Evolutionary conservation across 768 basidiomycete genomes (phyloP).

Genomic region (Dioszegia aurantiaca): DNA sequence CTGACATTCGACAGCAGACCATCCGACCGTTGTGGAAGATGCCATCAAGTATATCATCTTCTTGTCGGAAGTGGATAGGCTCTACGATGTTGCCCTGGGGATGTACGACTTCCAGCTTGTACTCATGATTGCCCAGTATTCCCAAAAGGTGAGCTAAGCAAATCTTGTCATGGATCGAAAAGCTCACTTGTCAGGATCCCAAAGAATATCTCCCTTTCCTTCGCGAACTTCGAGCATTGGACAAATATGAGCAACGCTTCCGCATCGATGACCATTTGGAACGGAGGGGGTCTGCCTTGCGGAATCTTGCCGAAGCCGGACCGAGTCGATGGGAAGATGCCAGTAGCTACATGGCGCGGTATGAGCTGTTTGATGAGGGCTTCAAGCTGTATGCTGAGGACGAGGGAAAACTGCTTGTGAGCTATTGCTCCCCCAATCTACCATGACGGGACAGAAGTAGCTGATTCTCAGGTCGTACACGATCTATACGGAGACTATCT

Average conservation of each 20-base stretch:
- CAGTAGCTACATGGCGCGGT: constrained; percentile 69
- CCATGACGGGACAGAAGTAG: no score
- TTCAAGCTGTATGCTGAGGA: constrained; percentile 69
- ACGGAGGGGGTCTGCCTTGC: constrained; percentile 69
- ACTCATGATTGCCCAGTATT: constrained; percentile 91
- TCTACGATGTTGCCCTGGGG: constrained; percentile 92
- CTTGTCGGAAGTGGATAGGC: constrained; percentile 82
- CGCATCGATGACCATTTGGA: constrained; percentile 89
- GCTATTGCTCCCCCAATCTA: no score
- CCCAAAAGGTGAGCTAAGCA: constrained; percentile 79
- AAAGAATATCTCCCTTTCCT: constrained; percentile 97
- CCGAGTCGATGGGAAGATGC: constrained; percentile 73
- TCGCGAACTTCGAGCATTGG: constrained; percentile 75
- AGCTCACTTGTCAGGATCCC: constrained; percentile 67
- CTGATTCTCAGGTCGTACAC: constrained; percentile 24
- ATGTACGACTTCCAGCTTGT: constrained; percentile 99
- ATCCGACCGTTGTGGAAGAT: constrained; percentile 81
- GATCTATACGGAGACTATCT: constrained; percentile 81
- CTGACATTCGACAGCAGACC: constrained; percentile 55
- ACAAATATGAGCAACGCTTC: constrained; percentile 78
- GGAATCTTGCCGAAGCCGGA: constrained; percentile 70
- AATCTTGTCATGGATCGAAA: neutral
- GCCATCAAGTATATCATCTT: constrained; percentile 99
- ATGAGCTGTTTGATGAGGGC: constrained; percentile 72
- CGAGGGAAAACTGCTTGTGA: constrained; percentile 62